These are phyloP conservation scores for Elaphomyces granulatus DNA, from an alignment of 495 filamentous ascomycete genomes.

Conservation along the genomic window DNA sequence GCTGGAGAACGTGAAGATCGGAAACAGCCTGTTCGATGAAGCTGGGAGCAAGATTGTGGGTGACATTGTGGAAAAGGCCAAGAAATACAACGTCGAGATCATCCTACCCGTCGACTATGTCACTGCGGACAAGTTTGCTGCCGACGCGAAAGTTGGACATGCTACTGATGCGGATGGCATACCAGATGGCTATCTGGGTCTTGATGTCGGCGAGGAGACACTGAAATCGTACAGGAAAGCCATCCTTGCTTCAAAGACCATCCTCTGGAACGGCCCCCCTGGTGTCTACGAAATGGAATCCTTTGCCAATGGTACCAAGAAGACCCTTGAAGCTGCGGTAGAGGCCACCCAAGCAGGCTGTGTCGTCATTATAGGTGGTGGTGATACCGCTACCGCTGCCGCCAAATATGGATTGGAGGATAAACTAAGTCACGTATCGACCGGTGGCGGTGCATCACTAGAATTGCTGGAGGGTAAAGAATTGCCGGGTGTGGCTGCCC, in stretches of 20 bases:
- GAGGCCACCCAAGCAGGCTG: slow-evolving; percentile 61
- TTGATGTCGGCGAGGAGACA: slow-evolving; percentile 84
- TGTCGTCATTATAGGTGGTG: slow-evolving; percentile 96
- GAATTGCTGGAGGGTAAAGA: slow-evolving; percentile 97
- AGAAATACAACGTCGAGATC: slow-evolving; percentile 87
- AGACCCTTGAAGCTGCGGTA: slow-evolving; percentile 75
- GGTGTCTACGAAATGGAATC: slow-evolving; percentile 96
- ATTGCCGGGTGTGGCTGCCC: slow-evolving; percentile 80
- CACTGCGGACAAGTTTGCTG: slow-evolving; percentile 86
- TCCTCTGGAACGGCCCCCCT: slow-evolving; percentile 96
- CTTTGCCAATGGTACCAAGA: slow-evolving; percentile 84
- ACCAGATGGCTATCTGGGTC: slow-evolving; percentile 92
- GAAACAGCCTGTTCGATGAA: slow-evolving; percentile 88
- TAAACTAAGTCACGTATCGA: slow-evolving; percentile 96
- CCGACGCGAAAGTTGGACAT: slow-evolving; percentile 63
- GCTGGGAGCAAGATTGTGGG: slow-evolving; percentile 84
- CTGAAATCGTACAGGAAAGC: slow-evolving; percentile 71
- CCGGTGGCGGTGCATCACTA: slow-evolving; percentile 87
- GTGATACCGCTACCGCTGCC: slow-evolving; percentile 94
- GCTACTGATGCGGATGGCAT: slow-evolving; percentile 85
- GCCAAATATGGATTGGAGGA: slow-evolving; percentile 93
- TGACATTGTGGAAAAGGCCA: slow-evolving; percentile 83
- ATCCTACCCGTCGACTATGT: slow-evolving; percentile 92
- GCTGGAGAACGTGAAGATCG: slow-evolving; percentile 76
- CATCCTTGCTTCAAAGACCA: slow-evolving; percentile 81